Conservation (phyloP, 2,329 filamentous ascomycete species). For the Sphaerulina musiva region DNA sequence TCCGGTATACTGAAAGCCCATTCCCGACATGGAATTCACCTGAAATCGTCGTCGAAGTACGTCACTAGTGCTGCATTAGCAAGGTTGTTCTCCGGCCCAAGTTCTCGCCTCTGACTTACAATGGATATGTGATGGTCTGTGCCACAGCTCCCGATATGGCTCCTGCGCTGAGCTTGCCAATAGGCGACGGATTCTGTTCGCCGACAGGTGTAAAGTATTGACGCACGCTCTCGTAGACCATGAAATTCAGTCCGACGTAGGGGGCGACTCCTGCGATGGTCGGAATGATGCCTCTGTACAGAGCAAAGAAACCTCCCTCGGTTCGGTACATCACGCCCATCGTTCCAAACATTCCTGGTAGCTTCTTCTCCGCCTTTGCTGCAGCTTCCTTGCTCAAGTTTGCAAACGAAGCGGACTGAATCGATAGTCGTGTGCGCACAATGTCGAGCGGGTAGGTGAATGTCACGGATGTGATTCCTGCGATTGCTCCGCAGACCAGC, state of each 20-base stretch:
- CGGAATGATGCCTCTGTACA: conserved; percentile 92
- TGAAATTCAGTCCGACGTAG: conserved; percentile 96
- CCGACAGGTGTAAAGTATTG: conserved; percentile 80
- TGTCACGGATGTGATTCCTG: conserved; percentile 91
- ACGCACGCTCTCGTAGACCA: conserved; percentile 90
- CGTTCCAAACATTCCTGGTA: conserved; percentile 90
- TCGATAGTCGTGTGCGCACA: conserved; percentile 87
- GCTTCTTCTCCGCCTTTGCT: conserved; percentile 42
- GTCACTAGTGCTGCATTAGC: conserved; percentile 51
- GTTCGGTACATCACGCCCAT: conserved; percentile 78
- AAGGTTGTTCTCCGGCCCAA: neutral
- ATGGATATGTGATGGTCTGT: conserved; percentile 96
- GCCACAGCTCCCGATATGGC: conserved; percentile 94
- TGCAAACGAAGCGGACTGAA: conserved; percentile 93
- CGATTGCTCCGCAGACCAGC: conserved; percentile 81
- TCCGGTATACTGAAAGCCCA: conserved; percentile 91
- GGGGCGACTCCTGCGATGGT: conserved; percentile 93
- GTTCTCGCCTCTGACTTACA: conserved; percentile 53
- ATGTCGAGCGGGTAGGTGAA: conserved; percentile 97
- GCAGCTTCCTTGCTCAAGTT: conserved; percentile 52
- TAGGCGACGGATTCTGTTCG: conserved; percentile 69
- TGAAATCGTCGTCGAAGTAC: conserved; percentile 91
- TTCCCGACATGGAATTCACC: conserved; percentile 97
- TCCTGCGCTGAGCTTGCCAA: conserved; percentile 79
- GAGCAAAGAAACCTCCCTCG: conserved; percentile 74